Evolutionary conservation across 345 rosid genomes (phyloP), one percentile per base, ranked within the genome.

Genomic region (Cochlearia excelsa): DNA sequence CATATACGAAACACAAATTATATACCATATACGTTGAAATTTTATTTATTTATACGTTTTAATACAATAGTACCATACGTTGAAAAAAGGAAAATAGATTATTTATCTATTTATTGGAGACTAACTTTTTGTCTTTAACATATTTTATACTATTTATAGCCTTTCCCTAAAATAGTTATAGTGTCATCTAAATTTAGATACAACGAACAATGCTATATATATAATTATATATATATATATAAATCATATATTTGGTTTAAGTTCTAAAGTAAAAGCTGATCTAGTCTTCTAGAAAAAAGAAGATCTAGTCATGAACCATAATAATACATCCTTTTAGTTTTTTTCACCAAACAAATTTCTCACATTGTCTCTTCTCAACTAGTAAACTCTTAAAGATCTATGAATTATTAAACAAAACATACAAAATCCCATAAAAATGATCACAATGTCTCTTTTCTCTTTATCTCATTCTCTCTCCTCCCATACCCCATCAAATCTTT

Each of bases 401-500:
- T 31, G 39, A 2, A 40, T 49, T 8, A 50, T 56, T 43, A 56
- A 63, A 59, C 30, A 40, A 46, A 62, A 63, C 23, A 51, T 41
- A 57, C 38, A 70, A 57, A 63, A 51, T 63, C 59, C 54, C 65
- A 63, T 45, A 57, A 51, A 63, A 63, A 63, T 49, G 44, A 70
- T 70, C 54, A 23, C 30, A 51, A 5, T 31, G 35, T 50, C 42
- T 7, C 53, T 59, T 53, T 50, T 57, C 37, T 48, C 67, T 29
- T 68, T 67, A 46, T 37, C 49, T 31, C 67, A 38, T 56, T 57
- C 57, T 50, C 57, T 43, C 60, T 49, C 58, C 52, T 46, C 71
- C 82, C 94, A 77, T 77, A 79, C 82, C 84, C 84, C 82, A 76
- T 84, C 88, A 82, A 78, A 82, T 84, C 87, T 75, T 78, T 75